Percentiles rank a stretch among this genome's conserved stretches.
These are phyloP conservation scores for Penicillium paradoxum DNA, from an alignment of 495 filamentous ascomycete species.

Conservation along the genomic window DNA sequence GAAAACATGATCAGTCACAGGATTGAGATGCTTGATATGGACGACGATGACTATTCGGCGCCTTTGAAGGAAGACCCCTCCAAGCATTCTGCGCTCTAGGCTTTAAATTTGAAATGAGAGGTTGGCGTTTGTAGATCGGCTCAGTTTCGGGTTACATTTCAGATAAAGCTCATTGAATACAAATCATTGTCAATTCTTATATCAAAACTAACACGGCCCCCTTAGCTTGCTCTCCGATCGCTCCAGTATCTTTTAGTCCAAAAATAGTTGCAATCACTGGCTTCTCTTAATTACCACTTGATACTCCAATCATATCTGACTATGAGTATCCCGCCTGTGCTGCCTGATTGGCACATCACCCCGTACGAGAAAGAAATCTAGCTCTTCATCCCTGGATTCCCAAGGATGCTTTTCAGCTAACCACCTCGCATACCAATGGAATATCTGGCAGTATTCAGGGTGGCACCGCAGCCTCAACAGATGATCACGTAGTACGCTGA, in stretches of 20 bases:
- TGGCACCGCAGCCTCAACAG: background rate
- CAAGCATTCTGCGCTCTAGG: constrained; percentile 21
- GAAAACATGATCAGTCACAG: constrained; percentile 39
- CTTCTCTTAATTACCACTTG: too few species aligned
- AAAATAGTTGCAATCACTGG: too few species aligned
- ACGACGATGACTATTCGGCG: constrained; percentile 19
- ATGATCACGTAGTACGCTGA: background rate
- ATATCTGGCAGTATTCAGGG: background rate
- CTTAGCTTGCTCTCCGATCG: too few species aligned
- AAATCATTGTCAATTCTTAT: background rate
- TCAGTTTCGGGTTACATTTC: background rate
- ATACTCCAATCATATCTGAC: too few species aligned
- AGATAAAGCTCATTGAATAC: background rate
- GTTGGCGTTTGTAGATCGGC: too few species aligned
- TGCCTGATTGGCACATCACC: too few species aligned
- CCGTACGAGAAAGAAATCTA: background rate
- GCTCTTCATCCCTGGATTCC: background rate
- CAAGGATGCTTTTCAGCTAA: background rate
- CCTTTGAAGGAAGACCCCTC: constrained; percentile 16
- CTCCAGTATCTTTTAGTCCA: too few species aligned
- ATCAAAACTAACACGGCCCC: too few species aligned
- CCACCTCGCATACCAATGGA: background rate
- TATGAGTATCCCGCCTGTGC: too few species aligned
- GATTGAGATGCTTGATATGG: constrained; percentile 22
- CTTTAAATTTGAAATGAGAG: background rate